These are phyloP conservation scores for Golubevia pallescens DNA, from an alignment of 1,284 basidiomycete genomes.

Conservation along the genomic window DNA sequence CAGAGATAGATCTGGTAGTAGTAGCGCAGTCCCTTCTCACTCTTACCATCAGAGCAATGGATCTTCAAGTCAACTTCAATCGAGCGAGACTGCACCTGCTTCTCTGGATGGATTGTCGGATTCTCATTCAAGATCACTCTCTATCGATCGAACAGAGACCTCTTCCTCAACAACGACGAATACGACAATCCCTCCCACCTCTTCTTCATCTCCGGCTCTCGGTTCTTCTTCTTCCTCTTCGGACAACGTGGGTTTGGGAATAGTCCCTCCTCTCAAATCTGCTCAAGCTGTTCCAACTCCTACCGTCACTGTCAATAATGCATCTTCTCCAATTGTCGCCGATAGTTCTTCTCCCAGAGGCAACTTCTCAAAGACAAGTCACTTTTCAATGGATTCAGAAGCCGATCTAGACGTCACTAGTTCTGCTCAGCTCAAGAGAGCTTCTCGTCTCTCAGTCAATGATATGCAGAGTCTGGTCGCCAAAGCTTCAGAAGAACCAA, in stretches of 20 bases:
- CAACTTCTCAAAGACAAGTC: neutral
- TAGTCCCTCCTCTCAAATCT: neutral
- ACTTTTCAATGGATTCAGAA: neutral
- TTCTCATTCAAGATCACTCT: neutral
- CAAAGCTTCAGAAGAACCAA: neutral
- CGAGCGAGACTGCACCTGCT: neutral
- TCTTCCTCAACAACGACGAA: neutral
- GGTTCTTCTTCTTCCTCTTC: neutral
- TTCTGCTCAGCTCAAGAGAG: neutral
- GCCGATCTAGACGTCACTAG: neutral
- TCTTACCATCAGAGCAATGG: neutral
- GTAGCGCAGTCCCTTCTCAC: neutral
- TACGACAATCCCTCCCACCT: neutral
- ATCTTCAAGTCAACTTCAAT: neutral
- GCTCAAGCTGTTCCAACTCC: neutral
- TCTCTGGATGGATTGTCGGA: neutral
- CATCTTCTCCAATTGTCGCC: neutral
- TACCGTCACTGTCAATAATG: neutral
- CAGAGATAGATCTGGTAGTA: neutral
- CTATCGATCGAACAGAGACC: neutral
- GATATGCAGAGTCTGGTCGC: neutral
- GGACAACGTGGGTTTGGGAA: neutral
- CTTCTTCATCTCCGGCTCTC: neutral
- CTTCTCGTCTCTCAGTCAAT: neutral
- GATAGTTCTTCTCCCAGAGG: neutral